Evolutionary conservation across 495 filamentous ascomycete genomes (phyloP).

Genomic region (Venustampulla echinocandica): DNA sequence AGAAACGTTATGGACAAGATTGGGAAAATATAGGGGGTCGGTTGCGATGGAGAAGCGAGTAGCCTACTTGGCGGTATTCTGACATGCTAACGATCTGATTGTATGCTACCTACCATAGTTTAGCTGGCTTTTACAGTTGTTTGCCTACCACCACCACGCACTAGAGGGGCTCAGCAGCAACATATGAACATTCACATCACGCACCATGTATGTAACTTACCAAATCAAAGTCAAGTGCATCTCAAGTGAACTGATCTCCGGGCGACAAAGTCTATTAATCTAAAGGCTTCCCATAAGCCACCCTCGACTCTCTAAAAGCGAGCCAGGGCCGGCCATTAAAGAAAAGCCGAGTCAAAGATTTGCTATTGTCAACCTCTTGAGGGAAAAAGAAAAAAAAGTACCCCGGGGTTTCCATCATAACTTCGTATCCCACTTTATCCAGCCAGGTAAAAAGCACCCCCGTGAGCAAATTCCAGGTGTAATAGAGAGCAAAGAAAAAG

Average conservation of each 20-base stretch:
- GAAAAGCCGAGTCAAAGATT: slow-evolving; percentile 1
- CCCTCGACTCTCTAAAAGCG: not conserved
- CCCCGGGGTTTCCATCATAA: slow-evolving; percentile 9
- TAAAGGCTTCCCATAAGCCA: slow-evolving; percentile 16
- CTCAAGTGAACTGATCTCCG: not conserved
- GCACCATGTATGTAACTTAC: too few species aligned
- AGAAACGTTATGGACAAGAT: too few species aligned
- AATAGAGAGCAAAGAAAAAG: not conserved
- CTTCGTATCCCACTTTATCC: slow-evolving; percentile 16
- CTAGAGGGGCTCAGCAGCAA: too few species aligned
- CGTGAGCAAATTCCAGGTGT: not conserved
- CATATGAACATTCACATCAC: too few species aligned
- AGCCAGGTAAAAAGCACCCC: not conserved
- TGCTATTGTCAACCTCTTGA: slow-evolving; percentile 3
- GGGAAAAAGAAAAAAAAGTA: slow-evolving; percentile 11
- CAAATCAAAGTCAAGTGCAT: not conserved
- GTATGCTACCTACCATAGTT: too few species aligned
- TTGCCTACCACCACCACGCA: too few species aligned
- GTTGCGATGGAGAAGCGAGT: too few species aligned
- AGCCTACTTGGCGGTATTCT: too few species aligned
- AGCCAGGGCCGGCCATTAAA: not conserved
- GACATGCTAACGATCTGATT: too few species aligned
- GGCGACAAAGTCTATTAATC: slow-evolving; percentile 22
- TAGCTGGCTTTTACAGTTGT: too few species aligned
- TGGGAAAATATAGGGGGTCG: too few species aligned